Conservation (phyloP, 2,329 filamentous ascomycete species). For the Mariannaea elegans region DNA sequence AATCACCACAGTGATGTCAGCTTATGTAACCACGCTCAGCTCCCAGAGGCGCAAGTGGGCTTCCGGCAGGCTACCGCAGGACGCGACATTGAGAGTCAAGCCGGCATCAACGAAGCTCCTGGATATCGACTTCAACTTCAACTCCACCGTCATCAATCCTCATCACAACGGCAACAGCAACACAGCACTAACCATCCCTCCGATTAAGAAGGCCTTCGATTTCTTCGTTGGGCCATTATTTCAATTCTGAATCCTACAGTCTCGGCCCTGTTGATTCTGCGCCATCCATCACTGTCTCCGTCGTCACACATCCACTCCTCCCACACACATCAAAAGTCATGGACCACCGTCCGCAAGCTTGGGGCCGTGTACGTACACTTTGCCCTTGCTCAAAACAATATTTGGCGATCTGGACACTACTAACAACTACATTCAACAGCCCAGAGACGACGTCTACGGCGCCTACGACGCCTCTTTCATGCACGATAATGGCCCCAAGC, state of each 20-base stretch:
- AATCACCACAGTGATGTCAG: slow-evolving; percentile 39
- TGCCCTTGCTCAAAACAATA: slow-evolving; percentile 21
- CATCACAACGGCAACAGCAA: neutral
- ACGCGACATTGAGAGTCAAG: slow-evolving; percentile 45
- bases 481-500: slow-evolving; percentile 73
- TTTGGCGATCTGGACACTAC: slow-evolving; percentile 9
- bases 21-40: slow-evolving; percentile 42
- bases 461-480: slow-evolving; percentile 90
- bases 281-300: slow-evolving; percentile 8
- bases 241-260: neutral
- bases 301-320: slow-evolving; percentile 20
- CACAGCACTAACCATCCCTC: neutral
- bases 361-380: slow-evolving; percentile 70
- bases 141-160: slow-evolving; percentile 22
- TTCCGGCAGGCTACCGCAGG: slow-evolving; percentile 47
- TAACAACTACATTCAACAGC: slow-evolving; percentile 63
- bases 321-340: slow-evolving; percentile 51
- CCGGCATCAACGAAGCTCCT: slow-evolving; percentile 19
- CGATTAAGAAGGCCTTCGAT: neutral
- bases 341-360: slow-evolving; percentile 78
- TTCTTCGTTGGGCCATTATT: neutral
- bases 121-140: slow-evolving; percentile 23
- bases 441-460: slow-evolving; percentile 96
- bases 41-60: slow-evolving; percentile 4
- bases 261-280: neutral